A percentile compares a stretch with the other conserved stretches of the same genome.
Conservation (phyloP, 176 grass and related monocot species). For the Saccharum officinarum region DNA sequence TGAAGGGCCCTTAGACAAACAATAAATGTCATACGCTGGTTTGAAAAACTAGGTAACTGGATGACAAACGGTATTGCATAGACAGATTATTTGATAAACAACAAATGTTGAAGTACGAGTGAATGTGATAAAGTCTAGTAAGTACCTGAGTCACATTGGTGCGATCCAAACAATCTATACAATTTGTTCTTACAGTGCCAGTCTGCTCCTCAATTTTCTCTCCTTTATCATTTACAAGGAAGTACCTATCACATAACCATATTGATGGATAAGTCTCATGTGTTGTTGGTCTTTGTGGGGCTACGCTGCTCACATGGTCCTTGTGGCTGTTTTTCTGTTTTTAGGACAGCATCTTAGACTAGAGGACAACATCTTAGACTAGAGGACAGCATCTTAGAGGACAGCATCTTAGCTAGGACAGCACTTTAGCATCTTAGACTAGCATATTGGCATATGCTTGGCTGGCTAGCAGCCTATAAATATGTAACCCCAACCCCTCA, state of each 20-base stretch:
- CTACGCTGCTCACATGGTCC: too few species aligned
- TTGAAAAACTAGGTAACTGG: not conserved
- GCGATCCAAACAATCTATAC: constrained; percentile 96
- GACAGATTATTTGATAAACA: constrained; percentile 4
- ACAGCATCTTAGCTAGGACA: too few species aligned
- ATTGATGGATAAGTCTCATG: too few species aligned
- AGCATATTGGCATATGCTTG: too few species aligned
- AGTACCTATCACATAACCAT: constrained; percentile 67
- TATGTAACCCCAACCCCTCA: too few species aligned
- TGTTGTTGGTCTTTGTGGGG: too few species aligned
- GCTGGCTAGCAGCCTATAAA: too few species aligned
- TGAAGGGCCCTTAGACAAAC: constrained; percentile 2
- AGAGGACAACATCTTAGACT: too few species aligned
- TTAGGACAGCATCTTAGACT: too few species aligned
- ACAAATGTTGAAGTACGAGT: not conserved
- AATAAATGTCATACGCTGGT: not conserved
- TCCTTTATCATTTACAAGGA: constrained; percentile 69
- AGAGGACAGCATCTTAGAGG: too few species aligned
- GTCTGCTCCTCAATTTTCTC: constrained; percentile 78
- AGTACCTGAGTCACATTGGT: constrained; percentile 99
- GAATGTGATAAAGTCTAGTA: constrained; percentile 21
- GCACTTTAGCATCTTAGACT: too few species aligned
- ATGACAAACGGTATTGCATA: not conserved
- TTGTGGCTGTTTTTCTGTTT: too few species aligned
- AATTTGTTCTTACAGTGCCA: constrained; percentile 86